These are phyloP conservation scores for Cladobotryum protrusum DNA, from an alignment of 2,329 filamentous ascomycete species.

Conservation along the genomic window DNA sequence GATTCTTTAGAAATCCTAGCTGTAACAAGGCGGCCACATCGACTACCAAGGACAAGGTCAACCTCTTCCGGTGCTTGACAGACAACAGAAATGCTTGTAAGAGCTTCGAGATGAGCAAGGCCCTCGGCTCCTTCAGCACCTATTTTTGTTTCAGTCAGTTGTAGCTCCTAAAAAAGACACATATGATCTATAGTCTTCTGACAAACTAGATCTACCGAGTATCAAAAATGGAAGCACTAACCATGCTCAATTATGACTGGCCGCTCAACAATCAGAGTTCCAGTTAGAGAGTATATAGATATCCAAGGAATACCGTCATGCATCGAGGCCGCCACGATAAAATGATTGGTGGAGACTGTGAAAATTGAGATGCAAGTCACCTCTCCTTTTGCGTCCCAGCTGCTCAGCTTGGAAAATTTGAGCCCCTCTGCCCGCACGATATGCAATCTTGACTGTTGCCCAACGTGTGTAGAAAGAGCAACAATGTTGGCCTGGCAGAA, in stretches of 20 bases:
- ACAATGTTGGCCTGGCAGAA: constrained; percentile 32
- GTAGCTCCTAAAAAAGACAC: background rate
- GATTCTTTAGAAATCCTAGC: constrained; percentile 21
- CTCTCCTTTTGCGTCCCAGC: constrained; percentile 38
- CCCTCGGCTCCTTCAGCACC: background rate
- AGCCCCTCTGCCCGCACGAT: constrained; percentile 31
- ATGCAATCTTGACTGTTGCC: constrained; percentile 32
- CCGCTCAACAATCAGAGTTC: constrained; percentile 15
- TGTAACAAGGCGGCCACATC: constrained; percentile 46
- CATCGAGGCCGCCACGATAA: constrained; percentile 31
- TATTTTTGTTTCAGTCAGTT: background rate
- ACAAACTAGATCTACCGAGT: background rate
- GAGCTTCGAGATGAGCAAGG: constrained; percentile 27
- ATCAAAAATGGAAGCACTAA: background rate
- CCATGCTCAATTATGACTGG: constrained; percentile 12
- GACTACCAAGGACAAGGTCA: constrained; percentile 41
- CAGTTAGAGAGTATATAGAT: constrained; percentile 24
- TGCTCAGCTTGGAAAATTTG: constrained; percentile 21
- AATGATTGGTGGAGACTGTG: constrained; percentile 18
- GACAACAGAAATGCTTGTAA: constrained; percentile 40
- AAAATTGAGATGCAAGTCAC: constrained; percentile 42
- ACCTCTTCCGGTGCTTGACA: constrained; percentile 21
- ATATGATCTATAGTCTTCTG: too few species aligned
- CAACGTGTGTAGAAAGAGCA: constrained; percentile 36
- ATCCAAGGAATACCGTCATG: constrained; percentile 27